Evolutionary conservation across 2,329 filamentous ascomycete species (phyloP).

Genomic region (Emergomyces africanus): DNA sequence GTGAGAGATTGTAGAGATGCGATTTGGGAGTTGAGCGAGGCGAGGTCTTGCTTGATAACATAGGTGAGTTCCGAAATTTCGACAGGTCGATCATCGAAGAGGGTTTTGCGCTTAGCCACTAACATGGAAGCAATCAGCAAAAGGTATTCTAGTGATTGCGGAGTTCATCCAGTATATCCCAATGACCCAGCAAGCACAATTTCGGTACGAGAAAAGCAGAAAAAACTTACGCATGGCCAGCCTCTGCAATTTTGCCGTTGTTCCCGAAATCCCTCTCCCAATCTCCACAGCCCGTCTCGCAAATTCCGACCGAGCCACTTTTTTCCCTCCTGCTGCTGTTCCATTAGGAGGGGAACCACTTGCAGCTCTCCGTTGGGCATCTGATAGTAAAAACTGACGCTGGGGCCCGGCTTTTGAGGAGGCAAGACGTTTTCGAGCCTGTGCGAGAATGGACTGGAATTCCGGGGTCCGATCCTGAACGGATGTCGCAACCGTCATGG

Average conservation of each 20-base stretch:
- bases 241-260: constrained; percentile 91
- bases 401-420: constrained; percentile 66
- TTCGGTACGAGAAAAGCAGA: neutral
- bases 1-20: constrained; percentile 67
- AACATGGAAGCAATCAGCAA: neutral
- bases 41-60: constrained; percentile 95
- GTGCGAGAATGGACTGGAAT: constrained; percentile 80
- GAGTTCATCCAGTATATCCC: neutral
- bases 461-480: constrained; percentile 96
- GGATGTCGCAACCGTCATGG: constrained; percentile 36
- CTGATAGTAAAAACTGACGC: constrained; percentile 64
- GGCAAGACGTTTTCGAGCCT: constrained; percentile 69
- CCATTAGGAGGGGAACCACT: constrained; percentile 50
- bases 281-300: constrained; percentile 85
- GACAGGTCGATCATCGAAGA: constrained; percentile 92
- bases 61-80: constrained; percentile 97
- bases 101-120: constrained; percentile 91
- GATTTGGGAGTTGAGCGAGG: constrained; percentile 75
- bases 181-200: neutral
- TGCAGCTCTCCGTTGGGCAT: constrained; percentile 47
- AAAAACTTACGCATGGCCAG: constrained; percentile 59
- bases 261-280: constrained; percentile 77
- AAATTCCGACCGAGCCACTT: constrained; percentile 66
- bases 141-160: too few relatives aligned
- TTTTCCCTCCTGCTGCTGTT: constrained; percentile 26